Percentiles rank a stretch among this genome's conserved stretches.
These are phyloP conservation scores for Kodamaea kakaduensis DNA, from an alignment of 805 yeast genomes.

Conservation along the genomic window DNA sequence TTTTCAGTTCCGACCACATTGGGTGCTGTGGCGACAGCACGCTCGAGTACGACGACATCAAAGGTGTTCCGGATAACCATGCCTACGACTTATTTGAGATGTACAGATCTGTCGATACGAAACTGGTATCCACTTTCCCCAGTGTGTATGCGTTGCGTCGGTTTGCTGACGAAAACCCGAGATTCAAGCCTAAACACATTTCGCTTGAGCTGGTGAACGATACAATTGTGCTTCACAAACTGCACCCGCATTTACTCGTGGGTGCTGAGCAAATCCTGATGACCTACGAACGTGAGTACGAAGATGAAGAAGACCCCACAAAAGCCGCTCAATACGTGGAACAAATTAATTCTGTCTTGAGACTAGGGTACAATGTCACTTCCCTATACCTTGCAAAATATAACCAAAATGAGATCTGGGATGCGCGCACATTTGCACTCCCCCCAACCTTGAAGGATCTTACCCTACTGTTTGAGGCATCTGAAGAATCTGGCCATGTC, in stretches of 20 bases:
- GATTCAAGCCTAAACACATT: not conserved
- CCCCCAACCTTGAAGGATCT: not conserved
- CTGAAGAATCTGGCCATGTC: too few species aligned
- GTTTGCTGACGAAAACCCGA: not conserved
- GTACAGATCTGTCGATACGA: too few species aligned
- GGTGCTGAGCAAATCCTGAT: not conserved
- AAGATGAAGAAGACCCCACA: not conserved
- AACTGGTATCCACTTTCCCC: not conserved
- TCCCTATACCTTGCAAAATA: not conserved
- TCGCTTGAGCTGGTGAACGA: not conserved
- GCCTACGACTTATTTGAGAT: too few species aligned
- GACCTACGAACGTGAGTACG: not conserved
- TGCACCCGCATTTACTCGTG: not conserved
- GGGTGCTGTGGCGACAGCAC: not conserved
- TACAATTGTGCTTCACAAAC: not conserved
- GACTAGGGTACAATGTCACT: not conserved
- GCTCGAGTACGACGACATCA: not conserved
- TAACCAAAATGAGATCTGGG: not conserved
- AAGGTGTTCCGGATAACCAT: too few species aligned
- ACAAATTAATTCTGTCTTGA: not conserved
- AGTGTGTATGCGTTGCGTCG: slow-evolving; percentile 1
- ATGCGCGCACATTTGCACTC: not conserved
- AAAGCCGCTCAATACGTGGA: not conserved
- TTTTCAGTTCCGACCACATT: not conserved
- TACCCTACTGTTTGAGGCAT: too few species aligned